Conservation (phyloP, 352 stramenopile species). For the Phytopythium boreale region DNA sequence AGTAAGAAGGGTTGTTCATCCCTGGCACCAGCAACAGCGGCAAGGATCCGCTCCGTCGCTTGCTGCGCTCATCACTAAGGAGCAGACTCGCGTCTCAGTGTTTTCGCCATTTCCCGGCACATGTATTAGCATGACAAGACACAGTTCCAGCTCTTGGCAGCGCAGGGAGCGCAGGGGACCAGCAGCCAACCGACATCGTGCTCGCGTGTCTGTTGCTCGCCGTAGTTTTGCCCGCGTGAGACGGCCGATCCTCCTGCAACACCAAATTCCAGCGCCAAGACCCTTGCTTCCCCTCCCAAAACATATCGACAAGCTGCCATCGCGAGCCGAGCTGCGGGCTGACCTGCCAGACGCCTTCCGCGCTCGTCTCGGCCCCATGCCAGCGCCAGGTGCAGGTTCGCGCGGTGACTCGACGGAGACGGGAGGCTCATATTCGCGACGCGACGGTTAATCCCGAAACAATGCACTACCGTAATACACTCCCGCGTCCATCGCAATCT, state of each 20-base stretch:
- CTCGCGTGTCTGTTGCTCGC: not conserved
- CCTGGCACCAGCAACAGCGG: no score
- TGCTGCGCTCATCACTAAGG: no score
- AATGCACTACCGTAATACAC: not conserved
- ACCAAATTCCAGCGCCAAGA: not conserved
- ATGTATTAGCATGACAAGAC: conserved; percentile 1
- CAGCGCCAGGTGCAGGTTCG: not conserved
- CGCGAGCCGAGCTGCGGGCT: not conserved
- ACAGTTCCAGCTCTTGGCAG: not conserved
- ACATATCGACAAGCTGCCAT: conserved; percentile 4
- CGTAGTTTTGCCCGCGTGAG: not conserved
- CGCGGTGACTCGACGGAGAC: not conserved
- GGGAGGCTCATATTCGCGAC: conserved; percentile 8
- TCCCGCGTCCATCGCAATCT: conserved; percentile 5
- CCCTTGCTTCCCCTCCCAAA: not conserved
- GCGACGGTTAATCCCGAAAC: not conserved
- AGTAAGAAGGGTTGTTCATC: no score
- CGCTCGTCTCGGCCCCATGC: not conserved
- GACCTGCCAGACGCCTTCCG: not conserved
- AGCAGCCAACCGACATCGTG: not conserved
- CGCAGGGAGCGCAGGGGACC: not conserved
- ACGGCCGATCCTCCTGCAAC: not conserved
- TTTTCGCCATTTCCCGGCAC: not conserved
- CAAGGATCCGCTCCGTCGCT: no score
- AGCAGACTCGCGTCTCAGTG: not conserved